A percentile compares a stretch with the other conserved stretches of the same genome.
Evolutionary conservation across 176 grass and related monocot species (phyloP).

Genomic region (Oryza australiensis): DNA sequence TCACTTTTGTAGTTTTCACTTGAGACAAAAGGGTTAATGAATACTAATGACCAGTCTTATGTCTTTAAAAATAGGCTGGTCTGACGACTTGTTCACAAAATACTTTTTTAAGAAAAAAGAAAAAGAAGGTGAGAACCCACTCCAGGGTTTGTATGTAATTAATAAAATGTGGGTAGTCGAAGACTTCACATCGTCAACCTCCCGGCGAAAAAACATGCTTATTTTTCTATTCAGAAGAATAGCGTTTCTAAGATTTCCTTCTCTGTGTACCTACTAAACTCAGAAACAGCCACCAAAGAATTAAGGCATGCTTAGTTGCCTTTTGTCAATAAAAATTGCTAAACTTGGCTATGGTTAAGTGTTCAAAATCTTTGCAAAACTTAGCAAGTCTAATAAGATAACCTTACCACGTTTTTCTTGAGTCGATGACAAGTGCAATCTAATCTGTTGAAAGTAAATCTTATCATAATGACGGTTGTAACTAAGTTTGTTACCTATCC

Average conservation of each 20-base stretch:
- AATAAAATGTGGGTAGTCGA: not conserved
- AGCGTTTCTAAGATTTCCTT: not conserved
- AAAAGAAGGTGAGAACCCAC: not conserved
- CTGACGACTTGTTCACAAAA: not conserved
- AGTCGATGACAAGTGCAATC: no score
- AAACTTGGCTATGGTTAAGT: no score
- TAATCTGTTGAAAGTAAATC: no score
- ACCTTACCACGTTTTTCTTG: no score
- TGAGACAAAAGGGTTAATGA: not conserved
- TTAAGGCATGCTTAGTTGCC: not conserved
- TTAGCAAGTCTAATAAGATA: no score
- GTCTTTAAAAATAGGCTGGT: not conserved
- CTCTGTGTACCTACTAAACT: no score
- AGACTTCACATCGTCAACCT: not conserved
- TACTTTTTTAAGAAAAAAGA: no score
- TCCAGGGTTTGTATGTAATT: not conserved
- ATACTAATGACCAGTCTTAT: not conserved
- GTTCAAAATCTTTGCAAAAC: no score
- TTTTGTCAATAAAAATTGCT: no score
- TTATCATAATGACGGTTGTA: no score
- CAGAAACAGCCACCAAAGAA: conserved; percentile 43
- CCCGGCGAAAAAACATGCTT: not conserved
- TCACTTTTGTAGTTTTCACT: not conserved
- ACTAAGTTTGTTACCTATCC: no score
- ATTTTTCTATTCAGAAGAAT: not conserved